A percentile compares a stretch with the other conserved stretches of the same genome.
These are phyloP conservation scores for Talinum fruticosum DNA, from an alignment of 148 eudicot genomes.

Conservation along the genomic window DNA sequence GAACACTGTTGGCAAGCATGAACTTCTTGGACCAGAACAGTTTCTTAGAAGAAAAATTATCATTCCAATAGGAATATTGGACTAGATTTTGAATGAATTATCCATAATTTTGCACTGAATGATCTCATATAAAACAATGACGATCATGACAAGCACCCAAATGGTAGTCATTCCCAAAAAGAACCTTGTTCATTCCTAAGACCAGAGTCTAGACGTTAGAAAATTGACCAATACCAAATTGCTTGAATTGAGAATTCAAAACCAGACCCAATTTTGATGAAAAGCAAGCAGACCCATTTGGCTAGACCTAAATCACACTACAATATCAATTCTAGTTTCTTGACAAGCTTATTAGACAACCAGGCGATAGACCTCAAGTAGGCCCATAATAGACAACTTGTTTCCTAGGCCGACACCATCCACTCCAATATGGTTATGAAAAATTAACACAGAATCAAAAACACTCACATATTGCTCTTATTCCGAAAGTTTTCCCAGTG, in stretches of 20 bases:
- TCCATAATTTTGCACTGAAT: neutral
- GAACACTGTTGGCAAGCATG: neutral
- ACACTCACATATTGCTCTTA: too few species aligned
- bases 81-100: neutral
- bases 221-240: neutral
- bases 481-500: too few species aligned
- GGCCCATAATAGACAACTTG: too few species aligned
- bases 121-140: too few species aligned
- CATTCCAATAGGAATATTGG: neutral
- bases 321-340: too few species aligned
- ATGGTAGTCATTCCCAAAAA: neutral
- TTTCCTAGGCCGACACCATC: too few species aligned
- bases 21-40: constrained; percentile 11
- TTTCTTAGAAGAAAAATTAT: neutral
- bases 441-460: too few species aligned
- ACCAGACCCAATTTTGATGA: neutral
- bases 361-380: too few species aligned
- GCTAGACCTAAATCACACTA: neutral
- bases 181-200: neutral
- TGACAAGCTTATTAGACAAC: too few species aligned
- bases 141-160: neutral
- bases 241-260: neutral
- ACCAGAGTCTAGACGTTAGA: neutral
- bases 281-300: neutral
- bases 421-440: too few species aligned